phyloP scores from a whole-genome alignment of 2,329 filamentous ascomycete genomes.

The Fusarium citri region DNA sequence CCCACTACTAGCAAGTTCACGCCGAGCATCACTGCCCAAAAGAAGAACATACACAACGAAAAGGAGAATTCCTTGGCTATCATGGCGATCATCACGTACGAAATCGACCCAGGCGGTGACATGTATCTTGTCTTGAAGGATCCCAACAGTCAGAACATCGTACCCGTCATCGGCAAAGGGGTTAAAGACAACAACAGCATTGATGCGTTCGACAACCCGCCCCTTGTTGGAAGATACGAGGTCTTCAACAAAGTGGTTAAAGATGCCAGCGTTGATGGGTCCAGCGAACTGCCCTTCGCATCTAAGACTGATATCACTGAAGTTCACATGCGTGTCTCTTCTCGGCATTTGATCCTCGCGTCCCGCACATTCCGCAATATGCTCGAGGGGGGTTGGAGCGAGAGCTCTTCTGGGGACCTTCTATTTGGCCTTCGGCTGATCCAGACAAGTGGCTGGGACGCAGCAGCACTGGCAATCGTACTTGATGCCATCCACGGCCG shows the following conservation, averaged over 20 bases:
- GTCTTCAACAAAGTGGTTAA: too few relatives aligned
- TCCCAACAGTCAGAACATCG: not conserved
- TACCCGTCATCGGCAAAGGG: not conserved
- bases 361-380: not conserved
- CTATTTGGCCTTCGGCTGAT: not conserved
- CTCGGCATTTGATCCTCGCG: not conserved
- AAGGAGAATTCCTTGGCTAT: accelerated
- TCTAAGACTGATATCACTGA: too few relatives aligned
- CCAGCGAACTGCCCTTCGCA: too few relatives aligned
- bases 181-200: too few relatives aligned
- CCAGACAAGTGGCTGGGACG: not conserved
- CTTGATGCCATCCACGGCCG: slow-evolving; percentile 17
- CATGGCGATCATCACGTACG: not conserved
- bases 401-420: accelerated
- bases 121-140: not conserved
- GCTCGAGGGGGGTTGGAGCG: not conserved
- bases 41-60: too few relatives aligned
- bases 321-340: slow-evolving; percentile 1
- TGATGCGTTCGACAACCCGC: not conserved
- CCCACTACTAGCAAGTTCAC: too few relatives aligned
- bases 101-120: not conserved
- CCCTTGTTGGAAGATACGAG: not conserved
- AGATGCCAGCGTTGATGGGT: too few relatives aligned
- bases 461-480: not conserved
- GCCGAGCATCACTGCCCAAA: too few relatives aligned